These are phyloP conservation scores for Aspergillus ruber DNA, from an alignment of 2,329 filamentous ascomycete species.

Conservation along the genomic window DNA sequence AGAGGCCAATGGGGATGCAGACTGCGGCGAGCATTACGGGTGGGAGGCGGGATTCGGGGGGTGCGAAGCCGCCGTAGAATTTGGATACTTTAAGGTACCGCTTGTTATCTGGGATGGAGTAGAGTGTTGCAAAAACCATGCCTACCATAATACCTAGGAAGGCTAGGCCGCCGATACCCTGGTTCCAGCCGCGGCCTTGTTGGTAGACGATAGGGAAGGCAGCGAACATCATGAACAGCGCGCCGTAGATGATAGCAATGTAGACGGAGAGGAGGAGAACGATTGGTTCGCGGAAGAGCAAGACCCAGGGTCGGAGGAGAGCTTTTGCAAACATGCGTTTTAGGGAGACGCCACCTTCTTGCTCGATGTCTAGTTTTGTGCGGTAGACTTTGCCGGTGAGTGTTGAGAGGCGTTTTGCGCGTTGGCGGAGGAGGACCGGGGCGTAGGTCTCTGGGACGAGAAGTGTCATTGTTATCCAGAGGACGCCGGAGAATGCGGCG, in stretches of 20 bases:
- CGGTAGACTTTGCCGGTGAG: constrained; percentile 19
- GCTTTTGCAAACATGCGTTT: constrained; percentile 18
- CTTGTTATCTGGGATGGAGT: constrained; percentile 20
- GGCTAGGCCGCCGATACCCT: constrained; percentile 19
- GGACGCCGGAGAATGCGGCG: constrained; percentile 20
- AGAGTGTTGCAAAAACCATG: constrained; percentile 19
- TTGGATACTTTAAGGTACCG: constrained; percentile 16
- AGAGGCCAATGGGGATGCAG: constrained; percentile 21
- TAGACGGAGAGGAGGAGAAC: constrained; percentile 25
- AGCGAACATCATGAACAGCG: constrained; percentile 25
- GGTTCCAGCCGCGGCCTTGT: constrained; percentile 21
- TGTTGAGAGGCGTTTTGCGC: constrained; percentile 18
- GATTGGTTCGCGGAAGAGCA: constrained; percentile 26
- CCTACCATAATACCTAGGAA: constrained; percentile 29
- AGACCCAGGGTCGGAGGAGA: constrained; percentile 22
- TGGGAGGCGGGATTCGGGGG: constrained; percentile 22
- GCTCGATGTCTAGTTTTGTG: constrained; percentile 21
- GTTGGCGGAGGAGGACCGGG: constrained; percentile 22
- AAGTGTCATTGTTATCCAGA: constrained; percentile 20
- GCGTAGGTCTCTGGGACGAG: constrained; percentile 25
- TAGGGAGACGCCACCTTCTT: constrained; percentile 13
- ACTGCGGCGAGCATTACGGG: constrained; percentile 19
- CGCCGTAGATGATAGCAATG: constrained; percentile 24
- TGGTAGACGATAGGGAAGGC: constrained; percentile 27
- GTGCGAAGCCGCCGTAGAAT: constrained; percentile 15